phyloP scores from a whole-genome alignment of 352 stramenopile genomes.

The Pythium apleroticum region DNA sequence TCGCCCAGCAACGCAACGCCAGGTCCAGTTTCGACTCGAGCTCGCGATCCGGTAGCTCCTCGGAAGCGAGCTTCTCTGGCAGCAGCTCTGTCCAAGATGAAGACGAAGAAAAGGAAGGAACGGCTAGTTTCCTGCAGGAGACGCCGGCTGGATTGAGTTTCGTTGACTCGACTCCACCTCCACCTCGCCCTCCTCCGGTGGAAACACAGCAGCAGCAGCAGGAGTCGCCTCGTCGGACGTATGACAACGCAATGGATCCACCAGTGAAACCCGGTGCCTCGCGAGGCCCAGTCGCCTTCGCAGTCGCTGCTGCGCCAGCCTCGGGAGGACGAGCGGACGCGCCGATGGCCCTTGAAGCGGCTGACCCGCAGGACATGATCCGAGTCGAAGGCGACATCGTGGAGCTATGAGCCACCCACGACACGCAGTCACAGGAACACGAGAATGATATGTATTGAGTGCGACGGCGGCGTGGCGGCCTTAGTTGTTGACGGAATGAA shows the following conservation, averaged over 20 bases:
- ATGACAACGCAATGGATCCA: constrained; percentile 14
- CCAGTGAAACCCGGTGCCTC: constrained; percentile 4
- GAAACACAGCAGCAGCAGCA: constrained; percentile 14
- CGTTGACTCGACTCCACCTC: neutral
- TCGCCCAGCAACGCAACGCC: constrained; percentile 36
- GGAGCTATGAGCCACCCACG: constrained; percentile 23
- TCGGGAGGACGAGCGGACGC: neutral
- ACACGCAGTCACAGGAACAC: constrained; percentile 9
- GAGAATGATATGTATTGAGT: constrained; percentile 2
- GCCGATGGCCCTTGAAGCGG: constrained; percentile 12
- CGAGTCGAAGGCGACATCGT: constrained; percentile 36
- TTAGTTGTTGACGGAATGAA: neutral
- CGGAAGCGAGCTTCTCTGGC: neutral
- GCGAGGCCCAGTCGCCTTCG: constrained; percentile 6
- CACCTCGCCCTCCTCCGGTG: constrained; percentile 11
- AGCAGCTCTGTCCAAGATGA: constrained; percentile 4
- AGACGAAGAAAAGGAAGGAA: constrained; percentile 17
- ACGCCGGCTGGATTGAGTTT: neutral
- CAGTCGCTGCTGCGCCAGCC: neutral
- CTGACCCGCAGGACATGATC: constrained; percentile 31
- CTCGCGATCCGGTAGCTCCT: constrained; percentile 1
- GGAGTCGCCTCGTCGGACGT: constrained; percentile 11
- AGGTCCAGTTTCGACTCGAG: neutral
- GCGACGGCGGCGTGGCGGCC: neutral
- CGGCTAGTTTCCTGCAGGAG: neutral